Conservation (phyloP, 2,329 filamentous ascomycete genomes). For the Aureobasidium pullulans region DNA sequence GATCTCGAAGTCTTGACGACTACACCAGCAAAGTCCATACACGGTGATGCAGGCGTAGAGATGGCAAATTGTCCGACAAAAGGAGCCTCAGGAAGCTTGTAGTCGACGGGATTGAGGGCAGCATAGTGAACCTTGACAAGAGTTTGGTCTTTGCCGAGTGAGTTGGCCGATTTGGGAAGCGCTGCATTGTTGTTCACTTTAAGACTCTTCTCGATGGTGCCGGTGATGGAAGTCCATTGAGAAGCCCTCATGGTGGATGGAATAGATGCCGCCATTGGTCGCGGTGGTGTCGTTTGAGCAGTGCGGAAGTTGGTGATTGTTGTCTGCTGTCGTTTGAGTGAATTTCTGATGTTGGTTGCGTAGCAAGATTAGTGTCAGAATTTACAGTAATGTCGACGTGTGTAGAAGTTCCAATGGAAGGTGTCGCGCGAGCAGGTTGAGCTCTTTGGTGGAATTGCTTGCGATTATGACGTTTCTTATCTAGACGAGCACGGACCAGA, state of each 20-base stretch:
- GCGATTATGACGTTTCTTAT: too few relatives aligned
- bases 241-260: slow-evolving; percentile 24
- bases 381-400: too few relatives aligned
- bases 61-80: slow-evolving; percentile 31
- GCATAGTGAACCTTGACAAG: slow-evolving; percentile 40
- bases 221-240: slow-evolving; percentile 21
- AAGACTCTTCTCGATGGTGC: slow-evolving; percentile 29
- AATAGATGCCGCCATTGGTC: slow-evolving; percentile 17
- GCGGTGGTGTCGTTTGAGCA: neutral
- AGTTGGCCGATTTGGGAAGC: slow-evolving; percentile 19
- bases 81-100: slow-evolving; percentile 40
- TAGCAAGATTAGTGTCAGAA: too few relatives aligned
- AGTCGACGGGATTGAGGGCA: slow-evolving; percentile 44
- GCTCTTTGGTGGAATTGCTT: too few relatives aligned
- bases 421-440: too few relatives aligned
- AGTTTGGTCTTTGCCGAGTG: slow-evolving; percentile 26
- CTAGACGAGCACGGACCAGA: too few relatives aligned
- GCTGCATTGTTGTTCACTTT: slow-evolving; percentile 23
- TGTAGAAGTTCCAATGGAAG: too few relatives aligned
- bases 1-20: slow-evolving; percentile 32
- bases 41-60: slow-evolving; percentile 37
- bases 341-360: too few relatives aligned
- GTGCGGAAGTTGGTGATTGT: neutral
- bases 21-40: slow-evolving; percentile 46
- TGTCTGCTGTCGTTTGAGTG: neutral